Conservation (phyloP, 1,284 basidiomycete species). For the Albatrellus sp. region DNA sequence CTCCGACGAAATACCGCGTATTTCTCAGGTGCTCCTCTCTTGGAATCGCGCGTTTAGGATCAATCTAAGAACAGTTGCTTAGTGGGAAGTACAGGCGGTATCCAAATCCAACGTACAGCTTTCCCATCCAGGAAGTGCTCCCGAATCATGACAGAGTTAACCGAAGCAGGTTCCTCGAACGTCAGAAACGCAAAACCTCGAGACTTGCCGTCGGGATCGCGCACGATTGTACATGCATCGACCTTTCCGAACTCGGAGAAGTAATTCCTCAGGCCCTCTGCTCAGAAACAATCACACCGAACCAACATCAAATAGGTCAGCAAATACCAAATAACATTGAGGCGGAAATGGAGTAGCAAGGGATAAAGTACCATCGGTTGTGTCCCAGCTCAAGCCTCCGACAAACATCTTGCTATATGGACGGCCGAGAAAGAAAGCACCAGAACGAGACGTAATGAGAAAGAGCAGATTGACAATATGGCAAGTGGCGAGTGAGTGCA, state of each 20-base stretch:
- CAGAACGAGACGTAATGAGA: conserved; percentile 16
- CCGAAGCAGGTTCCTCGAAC: conserved; percentile 73
- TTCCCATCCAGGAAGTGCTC: conserved; percentile 90
- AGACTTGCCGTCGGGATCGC: conserved; percentile 82
- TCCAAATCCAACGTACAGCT: conserved; percentile 33
- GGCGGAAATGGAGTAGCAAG: not conserved
- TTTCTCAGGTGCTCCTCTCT: conserved; percentile 75
- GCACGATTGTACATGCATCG: conserved; percentile 91
- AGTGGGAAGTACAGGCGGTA: no score
- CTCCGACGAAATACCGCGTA: conserved; percentile 84
- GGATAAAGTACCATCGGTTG: conserved; percentile 76
- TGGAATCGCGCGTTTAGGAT: conserved; percentile 91
- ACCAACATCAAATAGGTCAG: conserved; percentile 24
- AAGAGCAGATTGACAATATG: conserved; percentile 11
- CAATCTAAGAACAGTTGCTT: conserved; percentile 47
- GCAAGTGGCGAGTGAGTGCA: conserved; percentile 16
- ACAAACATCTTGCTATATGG: conserved; percentile 92
- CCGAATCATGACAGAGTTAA: conserved; percentile 71
- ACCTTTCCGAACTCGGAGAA: conserved; percentile 72
- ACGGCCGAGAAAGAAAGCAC: conserved; percentile 4
- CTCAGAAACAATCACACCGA: conserved; percentile 17
- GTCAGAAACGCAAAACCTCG: conserved; percentile 93
- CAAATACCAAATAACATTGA: conserved; percentile 21
- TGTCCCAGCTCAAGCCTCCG: conserved; percentile 96
- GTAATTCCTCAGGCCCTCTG: conserved; percentile 62